These are phyloP conservation scores for Podaxis carcinomalis DNA, from an alignment of 768 basidiomycete species.

Conservation along the genomic window DNA sequence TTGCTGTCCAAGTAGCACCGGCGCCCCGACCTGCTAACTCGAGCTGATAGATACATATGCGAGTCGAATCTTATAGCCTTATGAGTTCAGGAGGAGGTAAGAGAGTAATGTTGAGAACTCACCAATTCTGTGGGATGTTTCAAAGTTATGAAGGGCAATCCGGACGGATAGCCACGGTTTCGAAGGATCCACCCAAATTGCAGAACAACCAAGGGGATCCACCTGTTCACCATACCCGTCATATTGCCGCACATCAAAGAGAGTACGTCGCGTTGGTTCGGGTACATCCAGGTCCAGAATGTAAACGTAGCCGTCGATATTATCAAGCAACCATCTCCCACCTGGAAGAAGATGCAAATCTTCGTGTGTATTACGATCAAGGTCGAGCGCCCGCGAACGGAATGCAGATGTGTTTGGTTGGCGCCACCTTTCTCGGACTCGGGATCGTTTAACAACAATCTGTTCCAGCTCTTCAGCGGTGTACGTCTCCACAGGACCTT, in stretches of 20 bases:
- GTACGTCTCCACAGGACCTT: neutral
- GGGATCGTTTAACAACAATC: neutral
- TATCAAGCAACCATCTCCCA: neutral
- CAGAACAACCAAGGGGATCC: neutral
- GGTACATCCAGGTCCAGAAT: neutral
- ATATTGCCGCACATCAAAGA: neutral
- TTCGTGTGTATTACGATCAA: neutral
- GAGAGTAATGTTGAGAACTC: neutral
- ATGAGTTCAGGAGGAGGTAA: neutral
- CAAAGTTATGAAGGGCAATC: neutral
- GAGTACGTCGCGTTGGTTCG: neutral
- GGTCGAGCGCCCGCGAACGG: neutral
- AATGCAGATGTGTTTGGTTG: neutral
- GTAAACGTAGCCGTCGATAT: neutral
- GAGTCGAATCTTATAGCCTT: neutral
- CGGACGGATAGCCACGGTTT: neutral
- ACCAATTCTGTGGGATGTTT: neutral
- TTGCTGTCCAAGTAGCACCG: too few relatives aligned
- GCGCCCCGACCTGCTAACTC: too few relatives aligned
- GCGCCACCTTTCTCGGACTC: neutral
- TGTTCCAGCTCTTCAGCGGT: neutral
- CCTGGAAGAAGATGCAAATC: neutral
- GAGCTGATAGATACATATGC: too few relatives aligned
- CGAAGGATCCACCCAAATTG: neutral
- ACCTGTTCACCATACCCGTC: too few relatives aligned